Base-by-base conservation (phyloP, 1,284 basidiomycete species). In the Cutaneotrichosporon mucoides region DNA sequence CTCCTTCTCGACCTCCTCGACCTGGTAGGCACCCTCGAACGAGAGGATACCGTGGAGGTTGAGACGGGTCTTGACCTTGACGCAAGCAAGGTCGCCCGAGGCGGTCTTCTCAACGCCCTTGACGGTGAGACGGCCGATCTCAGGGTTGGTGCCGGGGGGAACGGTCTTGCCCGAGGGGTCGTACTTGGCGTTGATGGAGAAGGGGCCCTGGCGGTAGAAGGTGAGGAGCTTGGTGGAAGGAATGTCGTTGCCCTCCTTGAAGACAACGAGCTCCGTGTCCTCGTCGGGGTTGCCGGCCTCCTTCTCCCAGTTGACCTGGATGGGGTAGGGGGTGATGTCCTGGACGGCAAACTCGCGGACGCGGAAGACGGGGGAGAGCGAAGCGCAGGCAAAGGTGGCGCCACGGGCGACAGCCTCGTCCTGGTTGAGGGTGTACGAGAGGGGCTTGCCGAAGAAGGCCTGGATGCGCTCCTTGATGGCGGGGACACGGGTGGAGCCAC, bases 361-460 rank as follows among this genome's bases (percentile, higher is more conserved):
- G 68, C 90, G 89, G 89, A 96, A 96, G 62, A 93, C 87, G 69
- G 93, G 93, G 40, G 92, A 94, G 66, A 94, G 87, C 81, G 90
- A 91, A 42, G 93, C 92, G 75, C 92, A 95, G 45, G 91, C 86
- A 77, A 96, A 93, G 55, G 93, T 95, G 53, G 92, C 89, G 60
- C 93, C 93, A 54, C 93, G 89, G 15, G 90, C 91, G 65, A 92
- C 83, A 63, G 93, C 92, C 81, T 96, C 93, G 68, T 96, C 93
- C 81, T 93, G 90, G 83, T 95, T 96, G 74, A 93, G 86, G 50
- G 93, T 96, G 69, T 87, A 88, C 24, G 84, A 88, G 66, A 96
- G 86, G 16, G 79, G 66, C 79, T 91, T 92, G 63, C 83, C 84
- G 77, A 86, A 87, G 76, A 83, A 85, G 48, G 80, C 76, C 69